Evolutionary conservation across 345 rosid genomes (phyloP).

Genomic region (Pugionium dolabratum): DNA sequence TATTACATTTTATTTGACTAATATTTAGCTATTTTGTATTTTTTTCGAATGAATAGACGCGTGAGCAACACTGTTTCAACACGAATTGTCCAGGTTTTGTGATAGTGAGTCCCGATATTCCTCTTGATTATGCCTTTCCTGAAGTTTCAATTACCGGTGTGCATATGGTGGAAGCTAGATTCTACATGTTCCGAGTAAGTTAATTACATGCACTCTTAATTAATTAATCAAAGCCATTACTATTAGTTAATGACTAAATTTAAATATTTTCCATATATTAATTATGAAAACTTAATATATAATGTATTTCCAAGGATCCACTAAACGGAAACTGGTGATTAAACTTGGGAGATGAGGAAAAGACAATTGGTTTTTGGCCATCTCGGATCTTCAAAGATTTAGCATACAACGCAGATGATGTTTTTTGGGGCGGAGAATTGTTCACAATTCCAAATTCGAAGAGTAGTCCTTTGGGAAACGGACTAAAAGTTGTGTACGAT

Average conservation of each 20-base stretch:
- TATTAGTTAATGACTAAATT: too few relatives aligned
- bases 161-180: constrained; percentile 1
- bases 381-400: too few relatives aligned
- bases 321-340: too few relatives aligned
- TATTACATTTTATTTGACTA: neutral
- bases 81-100: constrained; percentile 27
- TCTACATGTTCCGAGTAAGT: constrained; percentile 19
- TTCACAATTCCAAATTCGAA: neutral
- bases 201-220: too few relatives aligned
- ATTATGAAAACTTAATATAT: too few relatives aligned
- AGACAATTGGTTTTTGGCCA: too few relatives aligned
- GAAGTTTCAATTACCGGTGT: neutral
- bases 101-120: neutral
- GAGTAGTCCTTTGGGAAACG: constrained; percentile 26
- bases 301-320: too few relatives aligned
- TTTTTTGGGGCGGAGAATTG: too few relatives aligned
- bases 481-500: neutral
- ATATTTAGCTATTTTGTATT: neutral
- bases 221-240: too few relatives aligned
- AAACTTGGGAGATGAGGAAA: too few relatives aligned
- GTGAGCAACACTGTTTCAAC: constrained; percentile 24
- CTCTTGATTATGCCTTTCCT: constrained; percentile 21
- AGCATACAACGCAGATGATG: too few relatives aligned
- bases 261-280: too few relatives aligned
- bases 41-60: constrained; percentile 9